These are phyloP conservation scores for Fusarium succisae DNA, from an alignment of 2,329 filamentous ascomycete genomes.

Conservation along the genomic window DNA sequence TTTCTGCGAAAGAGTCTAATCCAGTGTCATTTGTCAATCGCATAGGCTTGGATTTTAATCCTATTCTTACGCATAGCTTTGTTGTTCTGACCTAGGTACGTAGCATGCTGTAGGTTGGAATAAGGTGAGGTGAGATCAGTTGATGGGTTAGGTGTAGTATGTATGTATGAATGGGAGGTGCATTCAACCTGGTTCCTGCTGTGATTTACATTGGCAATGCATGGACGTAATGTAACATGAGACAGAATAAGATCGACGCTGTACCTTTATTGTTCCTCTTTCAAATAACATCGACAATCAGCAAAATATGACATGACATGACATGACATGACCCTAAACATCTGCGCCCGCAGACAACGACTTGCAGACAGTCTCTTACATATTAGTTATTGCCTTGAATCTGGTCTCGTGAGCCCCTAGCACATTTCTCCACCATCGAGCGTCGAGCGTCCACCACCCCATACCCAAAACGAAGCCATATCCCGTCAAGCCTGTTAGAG, in stretches of 20 bases:
- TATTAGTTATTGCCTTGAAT: constrained; percentile 1
- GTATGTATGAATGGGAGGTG: not conserved
- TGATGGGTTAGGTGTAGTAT: constrained; percentile 17
- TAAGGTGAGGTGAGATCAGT: not conserved
- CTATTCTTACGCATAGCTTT: not conserved
- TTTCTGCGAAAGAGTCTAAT: not conserved
- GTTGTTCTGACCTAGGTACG: not conserved
- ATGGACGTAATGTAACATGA: not conserved
- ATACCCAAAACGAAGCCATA: constrained; percentile 27
- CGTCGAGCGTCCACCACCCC: constrained; percentile 19
- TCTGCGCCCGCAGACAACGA: constrained; percentile 12
- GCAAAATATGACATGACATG: not conserved
- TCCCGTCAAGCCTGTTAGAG: constrained; percentile 9
- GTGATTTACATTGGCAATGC: not conserved
- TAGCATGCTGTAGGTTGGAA: not conserved
- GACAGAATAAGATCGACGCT: constrained; percentile 7
- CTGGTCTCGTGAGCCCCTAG: constrained; percentile 30
- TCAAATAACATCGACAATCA: constrained; percentile 2
- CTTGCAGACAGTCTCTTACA: not conserved
- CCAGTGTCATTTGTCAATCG: not conserved
- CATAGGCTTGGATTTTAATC: not conserved
- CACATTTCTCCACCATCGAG: constrained; percentile 10
- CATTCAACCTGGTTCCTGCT: not conserved
- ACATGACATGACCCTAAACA: not conserved
- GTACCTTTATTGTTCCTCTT: not conserved